phyloP scores from a whole-genome alignment of 257 asterid genomes.

The Salvia rosmarinus region DNA sequence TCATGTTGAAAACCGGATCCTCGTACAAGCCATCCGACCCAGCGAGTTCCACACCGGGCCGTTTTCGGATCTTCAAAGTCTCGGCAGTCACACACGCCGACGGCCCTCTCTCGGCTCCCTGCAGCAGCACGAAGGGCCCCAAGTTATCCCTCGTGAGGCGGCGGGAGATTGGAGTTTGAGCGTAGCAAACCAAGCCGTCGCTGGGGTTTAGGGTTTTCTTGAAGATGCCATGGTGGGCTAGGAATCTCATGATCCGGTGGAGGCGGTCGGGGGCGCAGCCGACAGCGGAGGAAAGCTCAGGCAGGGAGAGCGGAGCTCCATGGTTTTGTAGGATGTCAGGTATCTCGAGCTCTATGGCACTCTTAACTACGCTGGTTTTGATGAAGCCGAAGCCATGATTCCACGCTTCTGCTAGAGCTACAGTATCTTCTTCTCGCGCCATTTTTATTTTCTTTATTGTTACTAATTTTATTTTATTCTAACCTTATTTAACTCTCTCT shows the following conservation, averaged over 20 bases:
- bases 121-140: constrained; percentile 38
- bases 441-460: not conserved
- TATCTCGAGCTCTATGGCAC: constrained; percentile 15
- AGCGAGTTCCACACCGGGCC: constrained; percentile 7
- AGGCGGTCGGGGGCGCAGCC: constrained; percentile 44
- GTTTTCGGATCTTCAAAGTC: not conserved
- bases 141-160: not conserved
- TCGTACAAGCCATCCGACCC: not conserved
- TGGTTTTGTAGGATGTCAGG: constrained; percentile 48
- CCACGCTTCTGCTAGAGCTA: too few relatives aligned
- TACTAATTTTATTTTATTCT: not conserved
- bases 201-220: not conserved
- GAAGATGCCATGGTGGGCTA: constrained; percentile 47
- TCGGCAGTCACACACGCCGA: constrained; percentile 2
- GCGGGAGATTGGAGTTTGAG: constrained; percentile 28
- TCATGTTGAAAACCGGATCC: not conserved
- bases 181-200: not conserved
- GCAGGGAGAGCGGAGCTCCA: constrained; percentile 36
- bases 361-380: constrained; percentile 17
- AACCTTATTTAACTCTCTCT: not conserved
- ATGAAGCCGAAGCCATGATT: constrained; percentile 21
- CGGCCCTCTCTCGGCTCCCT: constrained; percentile 11
- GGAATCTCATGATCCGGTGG: constrained; percentile 60
- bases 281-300: constrained; percentile 33
- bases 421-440: not conserved